phyloP scores from a whole-genome alignment of 1,139 yeast genomes.

The Sugiyamaella grinbergsii region DNA sequence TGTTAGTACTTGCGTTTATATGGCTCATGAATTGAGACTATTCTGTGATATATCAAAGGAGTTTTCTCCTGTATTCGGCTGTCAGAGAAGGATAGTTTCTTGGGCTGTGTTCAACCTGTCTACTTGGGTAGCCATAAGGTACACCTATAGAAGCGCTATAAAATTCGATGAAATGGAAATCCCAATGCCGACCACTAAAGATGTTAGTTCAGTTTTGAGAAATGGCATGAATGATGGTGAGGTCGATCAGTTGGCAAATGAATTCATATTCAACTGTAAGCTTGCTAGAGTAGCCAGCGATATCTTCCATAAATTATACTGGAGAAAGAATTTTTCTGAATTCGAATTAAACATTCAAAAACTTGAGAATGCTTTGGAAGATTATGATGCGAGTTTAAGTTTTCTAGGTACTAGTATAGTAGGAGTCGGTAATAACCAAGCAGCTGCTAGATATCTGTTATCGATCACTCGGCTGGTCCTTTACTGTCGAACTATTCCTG shows the following conservation, averaged over 20 bases:
- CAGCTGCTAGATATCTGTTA: neutral
- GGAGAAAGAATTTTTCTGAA: neutral
- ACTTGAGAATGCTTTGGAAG: constrained; percentile 5
- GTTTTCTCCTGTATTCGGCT: neutral
- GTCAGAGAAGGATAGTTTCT: constrained; percentile 1
- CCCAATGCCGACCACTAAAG: neutral
- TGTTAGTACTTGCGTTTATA: constrained; percentile 4
- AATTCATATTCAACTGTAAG: neutral
- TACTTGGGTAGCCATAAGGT: neutral
- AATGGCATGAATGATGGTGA: neutral
- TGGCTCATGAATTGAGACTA: constrained; percentile 5
- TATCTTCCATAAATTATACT: neutral
- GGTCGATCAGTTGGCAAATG: neutral
- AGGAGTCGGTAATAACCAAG: neutral
- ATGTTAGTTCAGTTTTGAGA: neutral
- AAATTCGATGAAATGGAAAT: constrained; percentile 7
- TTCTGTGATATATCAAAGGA: neutral
- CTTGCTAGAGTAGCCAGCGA: neutral
- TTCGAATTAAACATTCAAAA: neutral
- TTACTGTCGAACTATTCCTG: constrained; percentile 2
- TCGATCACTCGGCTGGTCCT: neutral
- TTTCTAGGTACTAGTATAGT: neutral
- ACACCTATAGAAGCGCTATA: constrained; percentile 7
- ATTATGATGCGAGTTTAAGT: neutral
- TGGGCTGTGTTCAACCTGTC: constrained; percentile 4